Base-by-base conservation (phyloP, 2,329 filamentous ascomycete species). In the Metarhizium anisopliae region DNA sequence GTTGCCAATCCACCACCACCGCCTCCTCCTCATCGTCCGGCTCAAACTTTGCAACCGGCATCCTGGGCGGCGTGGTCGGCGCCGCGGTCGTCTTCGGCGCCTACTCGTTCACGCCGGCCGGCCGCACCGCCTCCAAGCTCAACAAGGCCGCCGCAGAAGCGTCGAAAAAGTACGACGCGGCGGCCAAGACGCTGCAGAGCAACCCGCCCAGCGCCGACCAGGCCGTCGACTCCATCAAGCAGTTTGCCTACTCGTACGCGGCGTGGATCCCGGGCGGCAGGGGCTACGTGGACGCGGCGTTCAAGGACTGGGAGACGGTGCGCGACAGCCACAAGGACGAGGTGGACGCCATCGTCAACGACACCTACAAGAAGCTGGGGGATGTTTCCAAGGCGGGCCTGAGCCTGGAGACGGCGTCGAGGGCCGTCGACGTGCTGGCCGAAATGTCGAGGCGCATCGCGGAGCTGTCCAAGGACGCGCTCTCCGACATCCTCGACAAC, bases 201-300 rank as follows among this genome's bases (percentile, higher is more conserved):
- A 76, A 78, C 50, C 81, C 85, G 0, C 87, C 87, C 0, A 78
- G 82, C 58, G 77, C 85, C 14, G 85, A 87, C 59, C 78, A 88
- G 68, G 85, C 86, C 1, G 73, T 89, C 43, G 70, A 79, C 58
- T 85, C 80, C 73, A 78, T 91, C 58, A 83, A 83, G 63, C 74
- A 83, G 56, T 83, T 85, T 13, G 82, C 83, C 32, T 83, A 82
- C 65, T 83, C 83, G 29, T 91, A 91, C 64, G 85, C 86, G 2
- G 75, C 74, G 2, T 89, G 86, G 76, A 80, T 92, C 35, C 88
- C 88, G 0, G 88, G 88, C 13, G 87, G 84, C 2, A 79, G 80
- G 35, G 71, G 76, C 50, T 89, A 87, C 62, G 81, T 91, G 51
- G 85, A 91, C 64, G 70, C 76, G 1, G 82, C 81, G 0, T 92